Conservation (phyloP, 83 land plant species). For the Picea engelmannii region DNA sequence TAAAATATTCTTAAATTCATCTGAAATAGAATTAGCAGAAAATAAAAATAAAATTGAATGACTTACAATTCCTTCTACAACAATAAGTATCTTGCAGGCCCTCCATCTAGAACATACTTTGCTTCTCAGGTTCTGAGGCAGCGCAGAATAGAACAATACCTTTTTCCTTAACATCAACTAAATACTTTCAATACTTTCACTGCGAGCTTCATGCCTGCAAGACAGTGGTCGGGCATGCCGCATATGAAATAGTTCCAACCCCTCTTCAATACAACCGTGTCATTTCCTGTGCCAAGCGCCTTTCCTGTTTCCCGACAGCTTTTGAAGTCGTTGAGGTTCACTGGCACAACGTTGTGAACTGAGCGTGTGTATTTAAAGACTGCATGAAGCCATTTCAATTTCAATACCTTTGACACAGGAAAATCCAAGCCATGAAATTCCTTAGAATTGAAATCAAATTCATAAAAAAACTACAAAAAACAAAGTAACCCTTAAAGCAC, state of each 20-base stretch:
- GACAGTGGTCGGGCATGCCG: constrained; percentile 42
- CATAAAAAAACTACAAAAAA: neutral
- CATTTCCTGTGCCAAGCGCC: constrained; percentile 25
- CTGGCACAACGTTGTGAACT: constrained; percentile 47
- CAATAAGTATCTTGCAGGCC: too few species aligned
- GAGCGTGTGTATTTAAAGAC: constrained; percentile 42
- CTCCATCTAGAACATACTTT: too few species aligned
- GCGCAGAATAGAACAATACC: too few species aligned
- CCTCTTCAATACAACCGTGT: constrained; percentile 25
- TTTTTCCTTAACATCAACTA: neutral
- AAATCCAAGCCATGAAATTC: too few species aligned
- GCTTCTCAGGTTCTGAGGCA: too few species aligned
- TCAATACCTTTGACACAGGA: too few species aligned
- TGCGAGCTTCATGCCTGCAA: constrained; percentile 46
- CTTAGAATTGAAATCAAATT: too few species aligned
- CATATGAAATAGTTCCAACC: constrained; percentile 54
- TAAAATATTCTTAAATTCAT: too few species aligned
- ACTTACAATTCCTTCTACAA: too few species aligned
- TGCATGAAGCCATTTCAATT: neutral
- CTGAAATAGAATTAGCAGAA: too few species aligned
- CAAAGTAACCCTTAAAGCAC: neutral
- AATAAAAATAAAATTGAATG: too few species aligned
- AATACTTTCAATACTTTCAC: constrained; percentile 28
- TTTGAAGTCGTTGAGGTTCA: constrained; percentile 27
- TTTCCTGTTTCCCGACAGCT: constrained; percentile 27